Conservation (phyloP, 495 filamentous ascomycete species). For the Lophiostoma macrostomum region DNA sequence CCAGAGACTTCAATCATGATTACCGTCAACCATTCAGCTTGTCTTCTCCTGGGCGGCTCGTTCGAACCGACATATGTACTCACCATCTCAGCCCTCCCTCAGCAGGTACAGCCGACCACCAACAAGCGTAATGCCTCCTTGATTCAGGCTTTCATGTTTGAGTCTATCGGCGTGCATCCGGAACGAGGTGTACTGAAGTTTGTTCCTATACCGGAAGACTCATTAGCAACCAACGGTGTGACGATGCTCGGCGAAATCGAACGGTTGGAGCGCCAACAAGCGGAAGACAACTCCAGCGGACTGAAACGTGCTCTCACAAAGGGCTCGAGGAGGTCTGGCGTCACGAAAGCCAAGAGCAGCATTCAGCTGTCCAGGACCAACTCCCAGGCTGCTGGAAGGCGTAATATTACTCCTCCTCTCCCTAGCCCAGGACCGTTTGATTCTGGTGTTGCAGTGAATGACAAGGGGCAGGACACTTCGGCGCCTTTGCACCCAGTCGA, state of each 20-base stretch:
- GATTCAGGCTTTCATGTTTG: slow-evolving; percentile 65
- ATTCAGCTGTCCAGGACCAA: slow-evolving; percentile 24
- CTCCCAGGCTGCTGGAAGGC: slow-evolving; percentile 6
- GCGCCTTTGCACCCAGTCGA: slow-evolving; percentile 3
- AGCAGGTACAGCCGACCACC: slow-evolving; percentile 65
- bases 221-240: slow-evolving; percentile 64
- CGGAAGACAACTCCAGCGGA: slow-evolving; percentile 38
- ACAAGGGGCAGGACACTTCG: slow-evolving; percentile 5
- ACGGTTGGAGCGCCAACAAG: slow-evolving; percentile 49
- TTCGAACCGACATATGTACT: slow-evolving; percentile 79
- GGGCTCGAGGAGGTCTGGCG: slow-evolving; percentile 19
- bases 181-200: slow-evolving; percentile 70
- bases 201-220: slow-evolving; percentile 63
- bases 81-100: slow-evolving; percentile 69
- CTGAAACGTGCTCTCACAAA: slow-evolving; percentile 29
- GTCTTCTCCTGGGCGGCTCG: slow-evolving; percentile 67
- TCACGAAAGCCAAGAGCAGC: slow-evolving; percentile 26
- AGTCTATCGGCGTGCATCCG: slow-evolving; percentile 60
- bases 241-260: slow-evolving; percentile 69
- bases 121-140: slow-evolving; percentile 82
- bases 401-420: slow-evolving; percentile 11
- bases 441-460: slow-evolving; percentile 16
- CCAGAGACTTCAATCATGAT: slow-evolving; percentile 70
- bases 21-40: slow-evolving; percentile 68
- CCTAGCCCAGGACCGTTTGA: slow-evolving; percentile 30